Conservation (phyloP, 2,329 filamentous ascomycete genomes). For the Emmonsia crescens region DNA sequence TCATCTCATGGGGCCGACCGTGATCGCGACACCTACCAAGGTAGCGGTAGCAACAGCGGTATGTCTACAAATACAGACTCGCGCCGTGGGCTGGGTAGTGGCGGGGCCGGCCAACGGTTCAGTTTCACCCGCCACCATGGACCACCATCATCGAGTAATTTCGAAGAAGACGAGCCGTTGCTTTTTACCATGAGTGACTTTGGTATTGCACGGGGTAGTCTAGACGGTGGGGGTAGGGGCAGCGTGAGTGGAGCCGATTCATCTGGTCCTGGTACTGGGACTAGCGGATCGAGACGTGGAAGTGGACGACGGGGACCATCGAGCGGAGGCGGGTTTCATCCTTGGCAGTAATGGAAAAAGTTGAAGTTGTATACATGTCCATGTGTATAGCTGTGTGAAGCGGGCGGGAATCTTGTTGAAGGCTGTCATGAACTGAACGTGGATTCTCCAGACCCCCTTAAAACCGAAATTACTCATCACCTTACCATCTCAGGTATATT, state of each 20-base stretch:
- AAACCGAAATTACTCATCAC: neutral
- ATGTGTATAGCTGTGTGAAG: neutral
- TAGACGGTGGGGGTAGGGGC: constrained; percentile 25
- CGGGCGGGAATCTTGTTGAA: neutral
- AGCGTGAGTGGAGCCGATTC: neutral
- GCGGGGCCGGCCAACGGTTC: constrained; percentile 19
- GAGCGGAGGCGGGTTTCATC: constrained; percentile 15
- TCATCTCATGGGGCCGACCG: constrained; percentile 23
- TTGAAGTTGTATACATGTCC: neutral
- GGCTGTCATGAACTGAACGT: neutral
- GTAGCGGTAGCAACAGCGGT: constrained; percentile 31
- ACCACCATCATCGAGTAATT: constrained; percentile 18
- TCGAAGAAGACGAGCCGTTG: constrained; percentile 36
- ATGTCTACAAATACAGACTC: constrained; percentile 23
- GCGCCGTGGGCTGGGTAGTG: constrained; percentile 22
- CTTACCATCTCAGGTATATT: neutral
- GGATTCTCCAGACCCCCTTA: neutral
- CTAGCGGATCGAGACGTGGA: constrained; percentile 23
- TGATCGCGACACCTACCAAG: constrained; percentile 25
- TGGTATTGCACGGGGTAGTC: constrained; percentile 31
- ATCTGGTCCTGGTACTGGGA: constrained; percentile 7
- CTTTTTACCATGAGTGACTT: constrained; percentile 39
- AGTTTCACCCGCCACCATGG: constrained; percentile 23
- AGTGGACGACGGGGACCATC: constrained; percentile 26
- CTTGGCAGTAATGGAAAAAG: constrained; percentile 10